Conservation (phyloP, 176 grass and related monocot species). For the Elymus sibiricus region DNA sequence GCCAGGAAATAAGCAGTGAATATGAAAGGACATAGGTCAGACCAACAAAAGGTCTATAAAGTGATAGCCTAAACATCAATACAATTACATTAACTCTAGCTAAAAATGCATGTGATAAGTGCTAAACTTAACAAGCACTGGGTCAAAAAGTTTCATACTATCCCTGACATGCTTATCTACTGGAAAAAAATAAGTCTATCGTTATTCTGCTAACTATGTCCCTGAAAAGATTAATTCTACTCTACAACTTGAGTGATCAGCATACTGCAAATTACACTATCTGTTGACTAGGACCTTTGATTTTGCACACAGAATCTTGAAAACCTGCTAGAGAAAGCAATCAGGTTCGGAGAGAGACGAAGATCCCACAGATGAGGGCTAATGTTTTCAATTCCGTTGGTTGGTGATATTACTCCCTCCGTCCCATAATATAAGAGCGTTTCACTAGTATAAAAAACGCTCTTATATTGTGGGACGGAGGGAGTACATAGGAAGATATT, state of each 20-base stretch:
- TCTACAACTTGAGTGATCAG: neutral
- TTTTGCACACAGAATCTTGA: neutral
- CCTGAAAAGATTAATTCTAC: neutral
- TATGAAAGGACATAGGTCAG: neutral
- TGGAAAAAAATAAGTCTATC: neutral
- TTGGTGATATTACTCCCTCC: too few relatives aligned
- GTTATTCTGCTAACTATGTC: neutral
- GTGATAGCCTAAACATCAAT: neutral
- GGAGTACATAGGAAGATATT: neutral
- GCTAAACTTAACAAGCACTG: neutral
- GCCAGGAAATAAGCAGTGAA: neutral
- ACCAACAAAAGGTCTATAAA: neutral
- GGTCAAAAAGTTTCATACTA: neutral
- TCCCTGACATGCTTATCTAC: neutral
- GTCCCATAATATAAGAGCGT: too few relatives aligned
- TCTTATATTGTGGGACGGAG: too few relatives aligned
- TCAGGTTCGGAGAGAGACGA: neutral
- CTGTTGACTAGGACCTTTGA: neutral
- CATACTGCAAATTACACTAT: neutral
- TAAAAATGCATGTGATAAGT: neutral
- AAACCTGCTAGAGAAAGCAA: neutral
- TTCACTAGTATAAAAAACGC: too few relatives aligned
- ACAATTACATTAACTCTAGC: neutral
- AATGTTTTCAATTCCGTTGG: neutral
- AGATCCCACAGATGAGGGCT: neutral